phyloP scores from a whole-genome alignment of 163 green algal species.

The Chlorella variabilis region DNA sequence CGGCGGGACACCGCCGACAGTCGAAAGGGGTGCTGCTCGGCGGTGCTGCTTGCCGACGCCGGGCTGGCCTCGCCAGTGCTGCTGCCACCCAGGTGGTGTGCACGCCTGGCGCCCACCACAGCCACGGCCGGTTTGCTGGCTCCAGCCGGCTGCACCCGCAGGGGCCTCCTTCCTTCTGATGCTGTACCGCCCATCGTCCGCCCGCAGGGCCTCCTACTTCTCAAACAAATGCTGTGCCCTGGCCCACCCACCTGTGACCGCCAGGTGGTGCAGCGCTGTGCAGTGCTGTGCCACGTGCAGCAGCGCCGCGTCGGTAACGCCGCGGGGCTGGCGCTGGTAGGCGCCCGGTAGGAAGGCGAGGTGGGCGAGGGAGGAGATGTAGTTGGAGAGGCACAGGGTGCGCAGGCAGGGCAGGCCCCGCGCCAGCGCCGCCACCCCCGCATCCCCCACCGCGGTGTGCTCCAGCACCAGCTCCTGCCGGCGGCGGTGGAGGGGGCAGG shows the following conservation, averaged over 20 bases:
- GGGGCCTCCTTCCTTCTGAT: too few relatives aligned
- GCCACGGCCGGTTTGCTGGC: too few relatives aligned
- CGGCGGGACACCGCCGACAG: not conserved
- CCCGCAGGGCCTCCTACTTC: too few relatives aligned
- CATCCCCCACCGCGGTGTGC: slow-evolving; percentile 28
- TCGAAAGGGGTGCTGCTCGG: not conserved
- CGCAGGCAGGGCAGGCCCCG: slow-evolving; percentile 10
- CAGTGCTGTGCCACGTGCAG: slow-evolving; percentile 15
- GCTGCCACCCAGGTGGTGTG: too few relatives aligned
- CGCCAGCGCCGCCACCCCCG: not conserved
- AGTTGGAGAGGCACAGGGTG: slow-evolving; percentile 13
- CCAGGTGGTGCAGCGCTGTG: slow-evolving; percentile 7
- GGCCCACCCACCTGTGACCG: slow-evolving; percentile 28
- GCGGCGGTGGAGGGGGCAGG: not conserved
- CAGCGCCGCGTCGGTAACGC: slow-evolving; percentile 20
- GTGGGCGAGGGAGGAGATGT: not conserved
- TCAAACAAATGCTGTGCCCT: too few relatives aligned
- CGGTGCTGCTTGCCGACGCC: too few relatives aligned
- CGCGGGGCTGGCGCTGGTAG: not conserved
- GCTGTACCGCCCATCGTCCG: too few relatives aligned
- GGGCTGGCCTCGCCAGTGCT: too few relatives aligned
- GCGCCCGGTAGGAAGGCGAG: not conserved
- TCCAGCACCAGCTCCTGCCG: slow-evolving; percentile 24
- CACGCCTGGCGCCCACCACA: too few relatives aligned
- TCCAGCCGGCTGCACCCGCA: too few relatives aligned